A percentile compares a stretch with the other conserved stretches of the same genome.
Conservation (phyloP, 2,329 filamentous ascomycete species). For the Neofusicoccum laricinum region DNA sequence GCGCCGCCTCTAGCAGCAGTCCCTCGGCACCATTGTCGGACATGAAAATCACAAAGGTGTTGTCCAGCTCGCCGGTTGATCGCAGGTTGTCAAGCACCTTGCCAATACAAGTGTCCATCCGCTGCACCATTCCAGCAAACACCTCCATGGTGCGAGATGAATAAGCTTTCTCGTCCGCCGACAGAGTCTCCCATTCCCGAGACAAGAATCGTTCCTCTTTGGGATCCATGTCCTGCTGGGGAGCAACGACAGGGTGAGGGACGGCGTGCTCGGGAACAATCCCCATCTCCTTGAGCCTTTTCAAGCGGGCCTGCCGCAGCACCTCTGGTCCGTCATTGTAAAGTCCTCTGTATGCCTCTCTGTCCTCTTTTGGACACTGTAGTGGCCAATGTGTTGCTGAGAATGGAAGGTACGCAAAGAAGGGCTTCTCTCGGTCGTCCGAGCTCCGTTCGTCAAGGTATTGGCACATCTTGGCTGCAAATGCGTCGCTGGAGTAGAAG, state of each 20-base stretch:
- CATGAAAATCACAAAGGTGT: conserved; percentile 40
- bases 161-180: conserved; percentile 37
- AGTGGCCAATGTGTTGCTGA: conserved; percentile 31
- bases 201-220: conserved; percentile 18
- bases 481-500: conserved; percentile 34
- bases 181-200: conserved; percentile 22
- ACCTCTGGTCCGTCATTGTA: conserved; percentile 28
- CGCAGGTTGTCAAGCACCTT: conserved; percentile 31
- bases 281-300: conserved; percentile 24
- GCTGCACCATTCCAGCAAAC: conserved; percentile 36
- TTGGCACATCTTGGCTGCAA: conserved; percentile 27
- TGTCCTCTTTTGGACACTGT: conserved; percentile 26
- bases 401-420: conserved; percentile 31
- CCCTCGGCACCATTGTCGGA: conserved; percentile 40
- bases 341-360: conserved; percentile 23
- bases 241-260: conserved; percentile 25
- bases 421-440: conserved; percentile 24
- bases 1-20: conserved; percentile 26
- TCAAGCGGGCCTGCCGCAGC: conserved; percentile 22
- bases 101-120: conserved; percentile 34
- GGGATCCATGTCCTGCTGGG: conserved; percentile 13
- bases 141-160: conserved; percentile 38
- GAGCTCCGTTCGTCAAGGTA: conserved; percentile 24
- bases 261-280: conserved; percentile 23
- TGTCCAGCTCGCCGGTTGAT: conserved; percentile 31